Evolutionary conservation across 2,329 filamentous ascomycete species (phyloP), one percentile per base, ranked within the genome.

Genomic region (Colletotrichum trifolii): DNA sequence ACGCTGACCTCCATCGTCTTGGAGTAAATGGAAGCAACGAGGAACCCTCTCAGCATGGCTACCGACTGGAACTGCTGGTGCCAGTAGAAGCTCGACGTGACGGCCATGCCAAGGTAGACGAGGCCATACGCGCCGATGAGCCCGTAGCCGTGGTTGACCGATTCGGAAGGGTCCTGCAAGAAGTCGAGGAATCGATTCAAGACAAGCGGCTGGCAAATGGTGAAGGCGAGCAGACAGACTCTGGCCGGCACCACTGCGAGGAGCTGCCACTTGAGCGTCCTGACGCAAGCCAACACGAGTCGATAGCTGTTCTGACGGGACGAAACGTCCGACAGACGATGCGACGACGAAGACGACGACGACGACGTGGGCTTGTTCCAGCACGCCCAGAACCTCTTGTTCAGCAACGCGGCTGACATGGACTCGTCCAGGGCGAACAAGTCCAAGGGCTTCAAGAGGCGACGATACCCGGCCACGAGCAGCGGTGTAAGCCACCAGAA

Each of bases 61-160:
- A 71, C 67, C n/a, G 68, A 66, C 2, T 71, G 70, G 35, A 69
- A 72, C 8, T 63, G 68, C 6, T 70, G 70, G 54, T 69, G 68
- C 57, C 68, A 66, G 64, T 70, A 69, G 15, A 70, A 69, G 40
- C 70, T 69, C 15, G 68, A 69, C 4, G 68, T 65, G 8, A 73
- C 80, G 2, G 81, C 79, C 36, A 81, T 75, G 2, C 81, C 80
- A 9, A 78, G 60, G 58, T 82, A 83, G 4, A 83, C 73, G 2
- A 82, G 66, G 3, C 75, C 67, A 11, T 77, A 77, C 0, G 80
- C 79, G 2, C 74, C 79, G 45, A 83, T 78, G 12, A 83, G 74
- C 5, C 79, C 77, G 49, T 76, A 77, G 1, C 76, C 76, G 2
- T 68, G 68, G 34, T 76, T 73, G 1, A 78, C 42, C 6, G 65